Evolutionary conservation across 768 basidiomycete genomes (phyloP), one percentile per base, ranked within the genome.

Genomic region (Lactarius vividus): DNA sequence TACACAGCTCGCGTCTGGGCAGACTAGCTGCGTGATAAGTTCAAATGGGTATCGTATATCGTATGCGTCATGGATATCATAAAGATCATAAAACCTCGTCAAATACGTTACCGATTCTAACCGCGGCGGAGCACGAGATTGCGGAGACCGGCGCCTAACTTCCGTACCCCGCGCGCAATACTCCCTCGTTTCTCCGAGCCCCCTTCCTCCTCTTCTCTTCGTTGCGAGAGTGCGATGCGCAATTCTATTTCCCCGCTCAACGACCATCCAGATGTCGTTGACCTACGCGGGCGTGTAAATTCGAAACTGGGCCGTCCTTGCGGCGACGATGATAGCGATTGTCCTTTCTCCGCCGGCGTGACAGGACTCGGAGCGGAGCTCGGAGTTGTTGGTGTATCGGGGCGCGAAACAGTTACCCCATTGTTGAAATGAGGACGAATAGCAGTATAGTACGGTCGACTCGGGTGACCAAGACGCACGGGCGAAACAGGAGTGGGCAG

Each of bases 241-340:
- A 69, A 40, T 29, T 69, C 69, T 2, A 69, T 68, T 58, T 69
- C 69, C 33, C 69, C 69, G 28, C 69, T 69, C 58, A 69, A 44
- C 31, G 69, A 69, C 62, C 69, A 63, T 18, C 69, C 69, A 59
- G 66, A 64, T 3, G 57, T 59, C 33, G 42, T 63, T 28, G 59
- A 69, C 10, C 66, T 68, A 20, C 58, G 67, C 23, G 59, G 66
- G 23, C 69, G 67, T 53, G 55, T 44, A 42, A 69, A 63, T 39
- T 61, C 65, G 39, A 62, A 62, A 63, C 62, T 63, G 4, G 69
- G 66, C n/a, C 65, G 61, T 20, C 61, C 61, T 31, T 49, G 65
- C 28, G 65, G 49, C 7, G 64, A 44, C 18, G 44, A 57, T 26
- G 64, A 58, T 2, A 28, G 35, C 29, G 33, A 31, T 40, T 53